Conservation (phyloP, 106 monocot genomes). For the Chionographis japonica region DNA sequence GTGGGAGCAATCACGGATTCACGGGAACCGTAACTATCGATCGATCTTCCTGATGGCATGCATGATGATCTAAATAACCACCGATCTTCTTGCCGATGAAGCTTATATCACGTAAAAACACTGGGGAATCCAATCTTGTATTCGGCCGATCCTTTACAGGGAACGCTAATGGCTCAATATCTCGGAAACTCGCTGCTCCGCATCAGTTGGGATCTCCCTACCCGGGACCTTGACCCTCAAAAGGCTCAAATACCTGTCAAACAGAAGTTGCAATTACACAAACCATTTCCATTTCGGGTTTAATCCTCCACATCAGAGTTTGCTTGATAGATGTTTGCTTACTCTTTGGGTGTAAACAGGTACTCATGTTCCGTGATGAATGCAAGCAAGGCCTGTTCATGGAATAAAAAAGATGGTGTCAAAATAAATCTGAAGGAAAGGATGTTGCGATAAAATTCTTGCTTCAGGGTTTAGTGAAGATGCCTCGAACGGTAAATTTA, state of each 20-base stretch:
- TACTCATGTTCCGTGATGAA: conserved; percentile 79
- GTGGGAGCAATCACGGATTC: no score
- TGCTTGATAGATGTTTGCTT: conserved; percentile 18
- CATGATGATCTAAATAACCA: no score
- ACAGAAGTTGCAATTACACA: background rate
- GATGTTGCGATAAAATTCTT: background rate
- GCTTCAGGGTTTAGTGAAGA: background rate
- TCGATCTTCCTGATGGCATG: no score
- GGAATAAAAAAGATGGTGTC: conserved; percentile 2
- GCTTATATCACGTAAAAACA: no score
- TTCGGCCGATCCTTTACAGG: no score
- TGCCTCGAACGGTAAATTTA: conserved; percentile 95
- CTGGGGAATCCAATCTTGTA: no score
- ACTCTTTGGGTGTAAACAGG: conserved; percentile 71
- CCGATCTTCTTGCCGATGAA: no score
- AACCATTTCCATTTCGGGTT: background rate
- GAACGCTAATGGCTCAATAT: conserved; percentile 37
- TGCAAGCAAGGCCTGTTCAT: conserved; percentile 74
- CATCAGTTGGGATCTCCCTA: conserved; percentile 77
- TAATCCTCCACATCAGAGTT: background rate
- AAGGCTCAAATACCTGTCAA: conserved; percentile 63
- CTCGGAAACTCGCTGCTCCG: conserved; percentile 46
- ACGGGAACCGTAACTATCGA: no score
- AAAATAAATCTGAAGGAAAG: background rate
- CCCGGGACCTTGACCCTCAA: conserved; percentile 78